These are phyloP conservation scores for Penicillium cosmopolitanum DNA, from an alignment of 495 filamentous ascomycete species.

Conservation along the genomic window DNA sequence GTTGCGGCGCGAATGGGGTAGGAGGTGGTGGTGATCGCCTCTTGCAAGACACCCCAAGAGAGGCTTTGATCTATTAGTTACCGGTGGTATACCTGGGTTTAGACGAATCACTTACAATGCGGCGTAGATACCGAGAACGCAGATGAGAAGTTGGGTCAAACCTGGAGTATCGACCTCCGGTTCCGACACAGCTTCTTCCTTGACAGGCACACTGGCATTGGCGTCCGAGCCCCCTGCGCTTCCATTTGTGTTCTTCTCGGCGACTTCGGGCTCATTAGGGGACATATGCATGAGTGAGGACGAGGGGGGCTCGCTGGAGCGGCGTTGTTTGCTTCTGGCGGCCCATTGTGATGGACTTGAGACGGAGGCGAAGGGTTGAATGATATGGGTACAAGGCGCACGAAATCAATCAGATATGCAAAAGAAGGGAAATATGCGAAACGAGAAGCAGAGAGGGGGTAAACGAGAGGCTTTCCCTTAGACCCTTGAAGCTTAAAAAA, in stretches of 20 bases:
- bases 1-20: conserved; percentile 57
- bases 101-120: conserved; percentile 74
- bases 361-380: background rate
- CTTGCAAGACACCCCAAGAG: conserved; percentile 94
- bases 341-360: conserved; percentile 56
- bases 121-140: conserved; percentile 90
- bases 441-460: background rate
- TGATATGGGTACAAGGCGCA: conserved; percentile 1
- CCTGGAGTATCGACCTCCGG: conserved; percentile 49
- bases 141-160: conserved; percentile 75
- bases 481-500: conserved; percentile 12
- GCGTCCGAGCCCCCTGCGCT: conserved; percentile 18
- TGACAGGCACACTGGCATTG: conserved; percentile 46
- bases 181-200: conserved; percentile 29
- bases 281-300: conserved; percentile 58
- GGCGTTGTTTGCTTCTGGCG: conserved; percentile 71
- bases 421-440: background rate
- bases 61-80: conserved; percentile 59
- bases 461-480: background rate
- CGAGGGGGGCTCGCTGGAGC: conserved; percentile 65
- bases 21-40: conserved; percentile 93
- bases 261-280: conserved; percentile 33
- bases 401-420: background rate
- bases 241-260: conserved; percentile 34
- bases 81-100: background rate